Evolutionary conservation across 2,329 filamentous ascomycete genomes (phyloP), one percentile per base, ranked within the genome.

Genomic region (Metarhizium guizhouense): DNA sequence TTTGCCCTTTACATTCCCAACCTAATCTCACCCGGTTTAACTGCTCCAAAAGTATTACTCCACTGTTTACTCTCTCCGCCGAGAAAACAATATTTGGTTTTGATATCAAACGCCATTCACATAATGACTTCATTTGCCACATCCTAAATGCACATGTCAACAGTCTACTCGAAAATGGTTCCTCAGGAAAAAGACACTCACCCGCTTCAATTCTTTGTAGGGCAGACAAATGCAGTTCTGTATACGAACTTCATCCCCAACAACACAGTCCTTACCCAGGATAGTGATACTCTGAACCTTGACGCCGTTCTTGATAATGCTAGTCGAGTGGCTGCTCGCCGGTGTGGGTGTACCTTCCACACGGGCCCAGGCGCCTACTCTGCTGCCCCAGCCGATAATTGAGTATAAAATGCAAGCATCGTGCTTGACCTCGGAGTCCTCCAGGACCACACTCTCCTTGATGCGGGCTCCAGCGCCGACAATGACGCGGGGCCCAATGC

Each of bases 201-300:
- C 90, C 76, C 92, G 84, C 84, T 96, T 97, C 71, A 99, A 75
- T 76, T 97, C 94, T 82, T 99, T 99, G 74, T 92, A 96, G 10
- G 94, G 94, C 76, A 99, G 74, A 76, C 94, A 97, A 58, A 99
- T 86, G 71, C 94, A 99, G 76, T 99, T 97, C 77, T 97, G 93
- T 64, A 99, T 91, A 60, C 91, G 84, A 11, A 97, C 86, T 74
- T 97, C 94, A 65, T 99, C 94, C 4, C 87, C 91, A 34, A 97
- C 94, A 55, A 79, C 84, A 67, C 93, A 97, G 73, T 99, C 94
- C 79, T 97, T 96, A 69, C 93, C 93, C 60, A 99, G 74, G 63
- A 97, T 99, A 50, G 93, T 97, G 68, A 97, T 94, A 72, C 90
- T 95, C 79, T 97, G 94, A 53, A 99, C 94, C 80, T 97, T 97